Conservation (phyloP, 164 flowering plant species). For the Umbellularia californica region DNA sequence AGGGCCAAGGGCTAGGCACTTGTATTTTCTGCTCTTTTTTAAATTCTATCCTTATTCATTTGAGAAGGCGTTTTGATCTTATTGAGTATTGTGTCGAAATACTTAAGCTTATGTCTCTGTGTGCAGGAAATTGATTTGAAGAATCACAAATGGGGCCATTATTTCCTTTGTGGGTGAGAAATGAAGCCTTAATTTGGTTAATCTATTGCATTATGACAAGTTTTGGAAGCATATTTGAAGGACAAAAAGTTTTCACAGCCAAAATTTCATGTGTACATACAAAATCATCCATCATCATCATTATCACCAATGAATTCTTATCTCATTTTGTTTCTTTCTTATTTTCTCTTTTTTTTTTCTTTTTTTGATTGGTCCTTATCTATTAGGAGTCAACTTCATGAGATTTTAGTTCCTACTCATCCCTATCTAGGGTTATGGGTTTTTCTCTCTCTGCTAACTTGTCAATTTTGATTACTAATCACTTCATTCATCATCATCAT, state of each 20-base stretch:
- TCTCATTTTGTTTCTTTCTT: background rate
- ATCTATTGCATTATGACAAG: background rate
- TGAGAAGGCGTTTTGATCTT: no score
- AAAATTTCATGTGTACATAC: background rate
- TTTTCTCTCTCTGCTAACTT: no score
- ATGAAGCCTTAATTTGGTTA: background rate
- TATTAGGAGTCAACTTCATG: no score
- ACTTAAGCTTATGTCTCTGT: constrained; percentile 4
- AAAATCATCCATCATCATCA: background rate
- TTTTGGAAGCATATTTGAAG: background rate
- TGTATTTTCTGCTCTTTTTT: no score
- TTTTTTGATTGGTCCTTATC: no score
- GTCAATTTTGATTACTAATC: no score
- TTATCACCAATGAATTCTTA: background rate
- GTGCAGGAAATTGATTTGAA: constrained; percentile 89
- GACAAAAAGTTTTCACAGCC: background rate
- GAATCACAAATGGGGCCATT: constrained; percentile 96
- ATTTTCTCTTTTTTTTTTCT: no score
- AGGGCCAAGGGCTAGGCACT: no score
- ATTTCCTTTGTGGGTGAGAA: constrained; percentile 86
- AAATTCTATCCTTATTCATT: no score
- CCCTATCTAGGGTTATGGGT: no score
- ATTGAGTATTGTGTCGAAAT: background rate
- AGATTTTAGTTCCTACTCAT: no score
- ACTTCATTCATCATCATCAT: no score